Conservation (phyloP, 495 filamentous ascomycete species). For the Xeromyces bisporus region DNA sequence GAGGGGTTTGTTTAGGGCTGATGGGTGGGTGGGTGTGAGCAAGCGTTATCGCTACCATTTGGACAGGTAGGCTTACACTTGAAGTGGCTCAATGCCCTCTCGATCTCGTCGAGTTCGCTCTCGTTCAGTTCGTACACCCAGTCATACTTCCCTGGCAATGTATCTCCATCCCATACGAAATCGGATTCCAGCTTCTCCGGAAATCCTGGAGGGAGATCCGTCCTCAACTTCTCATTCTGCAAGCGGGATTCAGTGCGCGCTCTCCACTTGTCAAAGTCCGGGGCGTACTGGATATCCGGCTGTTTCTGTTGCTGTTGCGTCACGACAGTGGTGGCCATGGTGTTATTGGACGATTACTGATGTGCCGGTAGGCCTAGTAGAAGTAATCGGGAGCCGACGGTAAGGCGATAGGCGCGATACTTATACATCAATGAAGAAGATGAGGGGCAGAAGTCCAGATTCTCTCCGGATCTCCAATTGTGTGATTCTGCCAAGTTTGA, state of each 20-base stretch:
- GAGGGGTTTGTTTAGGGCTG: constrained; percentile 22
- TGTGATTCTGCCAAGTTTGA: no score
- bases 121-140: constrained; percentile 33
- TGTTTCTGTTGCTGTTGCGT: constrained; percentile 10
- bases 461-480: no score
- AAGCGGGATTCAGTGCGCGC: constrained; percentile 26
- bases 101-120: constrained; percentile 32
- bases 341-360: no score
- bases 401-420: no score
- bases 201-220: constrained; percentile 27
- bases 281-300: constrained; percentile 36
- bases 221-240: constrained; percentile 16
- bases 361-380: no score
- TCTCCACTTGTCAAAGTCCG: constrained; percentile 32
- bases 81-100: constrained; percentile 33
- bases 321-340: not conserved
- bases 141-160: constrained; percentile 26
- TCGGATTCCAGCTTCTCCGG: constrained; percentile 25
- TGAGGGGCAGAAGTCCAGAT: no score
- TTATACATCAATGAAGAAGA: no score
- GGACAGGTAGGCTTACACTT: constrained; percentile 16
- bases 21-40: not conserved
- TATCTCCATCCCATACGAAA: constrained; percentile 37
- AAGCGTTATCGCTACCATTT: not conserved
- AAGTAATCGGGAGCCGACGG: no score